phyloP scores from a whole-genome alignment of 2,329 filamentous ascomycete genomes.

The Neopestalotiopsis sp. region DNA sequence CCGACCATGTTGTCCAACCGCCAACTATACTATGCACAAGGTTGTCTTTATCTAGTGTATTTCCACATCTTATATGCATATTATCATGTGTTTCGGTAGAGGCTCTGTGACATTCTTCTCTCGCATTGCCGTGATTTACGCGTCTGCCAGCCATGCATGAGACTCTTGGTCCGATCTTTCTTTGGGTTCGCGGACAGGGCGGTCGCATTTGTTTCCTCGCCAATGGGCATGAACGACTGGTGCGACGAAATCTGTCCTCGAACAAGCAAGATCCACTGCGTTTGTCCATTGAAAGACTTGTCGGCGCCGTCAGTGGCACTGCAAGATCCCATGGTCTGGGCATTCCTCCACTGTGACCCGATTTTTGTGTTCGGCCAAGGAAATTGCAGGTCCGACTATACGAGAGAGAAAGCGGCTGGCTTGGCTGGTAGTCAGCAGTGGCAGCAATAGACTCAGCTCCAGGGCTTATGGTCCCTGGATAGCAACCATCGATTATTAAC shows the following conservation, averaged over 20 bases:
- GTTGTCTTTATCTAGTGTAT: too few relatives aligned
- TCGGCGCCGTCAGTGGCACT: slow-evolving; percentile 11
- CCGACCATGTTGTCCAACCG: too few relatives aligned
- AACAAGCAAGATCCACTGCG: neutral
- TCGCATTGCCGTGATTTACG: neutral
- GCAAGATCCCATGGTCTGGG: slow-evolving; percentile 8
- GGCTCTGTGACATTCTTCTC: neutral
- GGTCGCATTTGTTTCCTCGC: neutral
- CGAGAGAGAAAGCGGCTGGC: neutral
- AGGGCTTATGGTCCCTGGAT: neutral
- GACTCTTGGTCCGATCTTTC: neutral
- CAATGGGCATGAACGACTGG: neutral
- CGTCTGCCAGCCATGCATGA: neutral
- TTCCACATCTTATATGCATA: neutral
- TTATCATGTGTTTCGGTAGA: neutral
- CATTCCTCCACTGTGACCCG: neutral
- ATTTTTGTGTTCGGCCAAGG: neutral
- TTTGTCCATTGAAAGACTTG: neutral
- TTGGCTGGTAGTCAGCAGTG: neutral
- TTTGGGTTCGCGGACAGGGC: neutral
- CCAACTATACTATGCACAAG: too few relatives aligned
- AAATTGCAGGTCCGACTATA: slow-evolving; percentile 8
- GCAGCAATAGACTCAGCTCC: neutral
- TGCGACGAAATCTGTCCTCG: slow-evolving; percentile 5
- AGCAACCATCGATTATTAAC: neutral